A percentile compares a stretch with the other conserved stretches of the same genome.
phyloP scores from a whole-genome alignment of 108 stramenopile species.

The Cyclotella baltica region DNA sequence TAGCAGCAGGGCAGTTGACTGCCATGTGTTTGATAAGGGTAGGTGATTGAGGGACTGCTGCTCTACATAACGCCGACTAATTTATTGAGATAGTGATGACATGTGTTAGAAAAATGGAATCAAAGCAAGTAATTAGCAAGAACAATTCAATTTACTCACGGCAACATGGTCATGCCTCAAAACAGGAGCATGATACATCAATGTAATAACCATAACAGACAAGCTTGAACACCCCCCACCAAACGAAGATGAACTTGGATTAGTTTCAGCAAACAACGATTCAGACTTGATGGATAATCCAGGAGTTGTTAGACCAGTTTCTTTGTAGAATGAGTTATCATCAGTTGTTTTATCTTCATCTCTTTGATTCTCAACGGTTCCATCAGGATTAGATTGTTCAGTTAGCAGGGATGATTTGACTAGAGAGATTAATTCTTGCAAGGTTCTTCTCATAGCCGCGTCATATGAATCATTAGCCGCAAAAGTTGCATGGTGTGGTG shows the following conservation, averaged over 20 bases:
- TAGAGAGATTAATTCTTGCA: conserved; percentile 33
- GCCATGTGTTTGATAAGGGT: conserved; percentile 64
- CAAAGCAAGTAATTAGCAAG: too few relatives aligned
- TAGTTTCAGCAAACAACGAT: conserved; percentile 38
- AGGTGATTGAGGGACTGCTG: conserved; percentile 63
- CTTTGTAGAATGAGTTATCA: conserved; percentile 16
- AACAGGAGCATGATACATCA: conserved; percentile 74
- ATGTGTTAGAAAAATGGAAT: too few relatives aligned
- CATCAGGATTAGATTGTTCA: not conserved
- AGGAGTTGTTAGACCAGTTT: conserved; percentile 20
- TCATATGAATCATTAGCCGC: conserved; percentile 29
- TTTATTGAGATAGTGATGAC: not conserved
- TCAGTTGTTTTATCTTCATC: conserved; percentile 8
- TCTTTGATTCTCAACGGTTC: not conserved
- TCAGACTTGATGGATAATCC: conserved; percentile 40
- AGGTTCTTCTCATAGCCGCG: conserved; percentile 21
- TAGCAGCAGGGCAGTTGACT: conserved; percentile 71
- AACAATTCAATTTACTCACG: too few relatives aligned
- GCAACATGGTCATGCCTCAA: conserved; percentile 74
- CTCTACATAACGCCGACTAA: conserved; percentile 73
- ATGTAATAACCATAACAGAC: conserved; percentile 53
- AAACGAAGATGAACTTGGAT: conserved; percentile 23
- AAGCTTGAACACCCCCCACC: conserved; percentile 31
- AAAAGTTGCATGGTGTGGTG: not conserved
- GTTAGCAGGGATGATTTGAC: conserved; percentile 28